Percentiles rank a stretch among this genome's conserved stretches.
Conservation (phyloP, 495 filamentous ascomycete genomes). For the Cercophora samala region DNA sequence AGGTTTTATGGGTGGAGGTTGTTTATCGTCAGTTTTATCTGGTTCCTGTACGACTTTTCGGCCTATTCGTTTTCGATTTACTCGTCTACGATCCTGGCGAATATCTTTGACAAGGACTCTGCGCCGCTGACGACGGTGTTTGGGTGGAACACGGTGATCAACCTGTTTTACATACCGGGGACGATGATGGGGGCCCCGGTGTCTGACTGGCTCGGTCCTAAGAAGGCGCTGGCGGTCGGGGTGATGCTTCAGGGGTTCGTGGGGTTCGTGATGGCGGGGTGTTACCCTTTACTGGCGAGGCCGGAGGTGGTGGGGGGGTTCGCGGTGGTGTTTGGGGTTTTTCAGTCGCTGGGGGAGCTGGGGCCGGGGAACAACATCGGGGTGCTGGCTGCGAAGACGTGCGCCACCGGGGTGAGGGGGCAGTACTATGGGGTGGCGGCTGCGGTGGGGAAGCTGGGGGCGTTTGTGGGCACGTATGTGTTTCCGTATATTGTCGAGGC, state of each 20-base stretch:
- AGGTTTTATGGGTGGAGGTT: slow-evolving; percentile 62
- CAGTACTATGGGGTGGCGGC: slow-evolving; percentile 92
- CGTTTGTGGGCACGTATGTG: slow-evolving; percentile 83
- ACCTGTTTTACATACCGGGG: slow-evolving; percentile 83
- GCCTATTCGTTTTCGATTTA: slow-evolving; percentile 79
- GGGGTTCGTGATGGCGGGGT: slow-evolving; percentile 82
- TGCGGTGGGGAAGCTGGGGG: slow-evolving; percentile 80
- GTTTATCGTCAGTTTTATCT: slow-evolving; percentile 70
- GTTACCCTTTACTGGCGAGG: slow-evolving; percentile 61
- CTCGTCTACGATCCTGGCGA: slow-evolving; percentile 63
- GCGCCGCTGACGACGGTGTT: slow-evolving; percentile 69
- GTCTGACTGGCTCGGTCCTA: slow-evolving; percentile 73
- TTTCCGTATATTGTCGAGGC: slow-evolving; percentile 70
- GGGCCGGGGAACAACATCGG: slow-evolving; percentile 93
- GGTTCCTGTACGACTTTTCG: slow-evolving; percentile 91
- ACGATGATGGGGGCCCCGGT: slow-evolving; percentile 69
- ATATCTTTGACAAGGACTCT: slow-evolving; percentile 53
- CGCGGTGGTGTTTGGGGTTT: slow-evolving; percentile 73
- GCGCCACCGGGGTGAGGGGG: slow-evolving; percentile 79
- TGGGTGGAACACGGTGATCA: slow-evolving; percentile 82
- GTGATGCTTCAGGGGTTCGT: slow-evolving; percentile 69
- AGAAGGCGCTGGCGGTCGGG: slow-evolving; percentile 63
- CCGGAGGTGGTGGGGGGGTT: slow-evolving; percentile 68
- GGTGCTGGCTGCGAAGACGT: slow-evolving; percentile 79
- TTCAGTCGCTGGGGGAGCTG: slow-evolving; percentile 77